phyloP scores from a whole-genome alignment of 768 basidiomycete genomes.

The Saitozyma podzolica region DNA sequence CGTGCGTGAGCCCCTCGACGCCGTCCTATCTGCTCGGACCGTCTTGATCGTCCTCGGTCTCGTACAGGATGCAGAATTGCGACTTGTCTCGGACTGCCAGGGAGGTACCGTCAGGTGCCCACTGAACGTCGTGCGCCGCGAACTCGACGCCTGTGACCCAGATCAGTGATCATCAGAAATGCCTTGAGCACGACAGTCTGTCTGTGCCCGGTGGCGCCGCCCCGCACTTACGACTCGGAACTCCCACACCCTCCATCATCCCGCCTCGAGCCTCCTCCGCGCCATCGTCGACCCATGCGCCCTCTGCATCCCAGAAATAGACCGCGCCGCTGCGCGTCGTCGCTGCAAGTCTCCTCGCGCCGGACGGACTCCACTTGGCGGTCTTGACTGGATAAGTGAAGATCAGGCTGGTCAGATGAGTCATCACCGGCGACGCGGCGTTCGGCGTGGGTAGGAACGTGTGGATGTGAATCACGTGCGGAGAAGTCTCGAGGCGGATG shows the following conservation, averaged over 20 bases:
- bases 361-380: slow-evolving; percentile 73
- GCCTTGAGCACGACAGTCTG: background rate
- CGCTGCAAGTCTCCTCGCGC: slow-evolving; percentile 15
- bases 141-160: slow-evolving; percentile 62
- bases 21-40: slow-evolving; percentile 2
- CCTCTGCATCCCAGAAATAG: slow-evolving; percentile 48
- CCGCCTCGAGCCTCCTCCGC: slow-evolving; percentile 47
- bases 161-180: background rate
- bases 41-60: slow-evolving; percentile 12
- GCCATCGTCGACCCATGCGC: slow-evolving; percentile 40
- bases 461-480: slow-evolving; percentile 68
- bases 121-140: slow-evolving; percentile 66
- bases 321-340: slow-evolving; percentile 21
- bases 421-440: slow-evolving; percentile 38
- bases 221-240: slow-evolving; percentile 72
- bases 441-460: slow-evolving; percentile 67
- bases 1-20: slow-evolving; percentile 28
- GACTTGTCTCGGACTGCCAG: slow-evolving; percentile 72
- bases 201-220: too few relatives aligned
- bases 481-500: slow-evolving; percentile 57
- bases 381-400: slow-evolving; percentile 66
- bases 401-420: slow-evolving; percentile 54
- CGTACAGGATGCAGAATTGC: slow-evolving; percentile 64
- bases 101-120: slow-evolving; percentile 85
- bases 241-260: slow-evolving; percentile 82